Percentiles rank a stretch among this genome's conserved stretches.
These are phyloP conservation scores for Trypanosoma lewisi DNA, from an alignment of 208 protist genomes.

Conservation along the genomic window DNA sequence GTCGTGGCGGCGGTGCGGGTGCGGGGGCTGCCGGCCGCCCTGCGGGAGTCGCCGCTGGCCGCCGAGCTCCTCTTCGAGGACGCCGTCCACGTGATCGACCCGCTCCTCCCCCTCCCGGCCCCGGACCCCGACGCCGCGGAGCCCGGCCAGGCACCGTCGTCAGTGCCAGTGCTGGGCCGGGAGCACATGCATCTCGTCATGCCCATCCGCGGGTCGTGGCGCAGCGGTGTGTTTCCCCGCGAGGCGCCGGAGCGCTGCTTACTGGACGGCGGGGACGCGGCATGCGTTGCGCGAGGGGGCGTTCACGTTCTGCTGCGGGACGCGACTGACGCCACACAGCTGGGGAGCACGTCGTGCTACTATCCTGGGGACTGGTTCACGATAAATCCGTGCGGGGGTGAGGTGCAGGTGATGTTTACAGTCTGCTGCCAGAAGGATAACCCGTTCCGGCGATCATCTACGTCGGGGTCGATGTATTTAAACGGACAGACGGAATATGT, in stretches of 20 bases:
- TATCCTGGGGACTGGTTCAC: slow-evolving; percentile 21
- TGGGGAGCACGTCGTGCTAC: slow-evolving; percentile 28
- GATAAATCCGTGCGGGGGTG: slow-evolving; percentile 29
- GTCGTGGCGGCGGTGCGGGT: slow-evolving; percentile 14
- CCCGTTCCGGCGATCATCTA: background rate
- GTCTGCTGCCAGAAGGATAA: slow-evolving; percentile 4
- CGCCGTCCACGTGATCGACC: background rate
- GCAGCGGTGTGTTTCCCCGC: background rate
- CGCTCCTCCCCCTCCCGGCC: background rate
- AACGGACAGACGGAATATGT: background rate
- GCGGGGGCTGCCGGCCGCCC: background rate
- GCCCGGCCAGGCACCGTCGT: background rate
- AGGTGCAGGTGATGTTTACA: slow-evolving; percentile 29
- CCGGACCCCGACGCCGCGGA: background rate
- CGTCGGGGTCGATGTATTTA: background rate
- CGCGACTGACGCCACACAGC: slow-evolving; percentile 1
- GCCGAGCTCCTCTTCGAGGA: slow-evolving; percentile 7
- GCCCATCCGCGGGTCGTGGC: background rate
- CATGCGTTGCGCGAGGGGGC: background rate
- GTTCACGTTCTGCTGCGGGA: slow-evolving; percentile 28
- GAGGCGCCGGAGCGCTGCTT: background rate
- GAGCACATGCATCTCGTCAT: slow-evolving; percentile 17
- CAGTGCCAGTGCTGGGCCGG: background rate
- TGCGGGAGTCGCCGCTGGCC: background rate
- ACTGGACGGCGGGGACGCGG: background rate